A percentile compares a stretch with the other conserved stretches of the same genome.
Evolutionary conservation across 2,329 filamentous ascomycete genomes (phyloP).

Genomic region (Fusarium graminum): DNA sequence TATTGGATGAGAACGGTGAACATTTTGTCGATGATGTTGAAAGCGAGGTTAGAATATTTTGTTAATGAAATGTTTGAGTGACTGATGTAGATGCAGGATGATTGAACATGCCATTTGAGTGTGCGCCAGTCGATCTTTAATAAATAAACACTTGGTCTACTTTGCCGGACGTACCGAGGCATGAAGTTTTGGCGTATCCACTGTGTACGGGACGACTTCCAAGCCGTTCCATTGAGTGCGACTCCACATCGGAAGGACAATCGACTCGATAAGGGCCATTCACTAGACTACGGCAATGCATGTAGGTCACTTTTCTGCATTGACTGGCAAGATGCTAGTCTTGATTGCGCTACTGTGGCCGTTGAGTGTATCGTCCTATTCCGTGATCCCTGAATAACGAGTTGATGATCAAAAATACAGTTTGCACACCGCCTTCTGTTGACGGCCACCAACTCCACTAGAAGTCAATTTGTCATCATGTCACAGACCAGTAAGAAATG

Average conservation of each 20-base stretch:
- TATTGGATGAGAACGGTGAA: conserved; percentile 22
- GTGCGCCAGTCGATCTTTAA: not conserved
- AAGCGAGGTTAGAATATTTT: not conserved
- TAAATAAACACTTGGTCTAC: not conserved
- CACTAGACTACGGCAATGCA: not conserved
- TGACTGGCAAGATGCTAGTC: too few relatives aligned
- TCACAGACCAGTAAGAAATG: not conserved
- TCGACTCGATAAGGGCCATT: not conserved
- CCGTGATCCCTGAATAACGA: too few relatives aligned
- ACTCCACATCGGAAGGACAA: not conserved
- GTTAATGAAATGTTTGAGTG: not conserved
- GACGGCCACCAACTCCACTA: not conserved
- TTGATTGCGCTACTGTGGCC: too few relatives aligned
- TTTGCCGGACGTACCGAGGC: not conserved
- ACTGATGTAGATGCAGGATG: not conserved
- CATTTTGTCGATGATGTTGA: not conserved
- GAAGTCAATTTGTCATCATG: not conserved
- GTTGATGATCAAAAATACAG: not conserved
- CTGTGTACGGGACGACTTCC: not conserved
- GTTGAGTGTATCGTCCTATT: not conserved
- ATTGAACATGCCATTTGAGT: not conserved
- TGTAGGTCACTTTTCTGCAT: too few relatives aligned
- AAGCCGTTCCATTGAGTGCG: not conserved
- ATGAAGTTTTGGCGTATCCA: not conserved
- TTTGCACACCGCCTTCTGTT: not conserved